Percentiles rank a stretch among this genome's conserved stretches.
phyloP scores from a whole-genome alignment of 257 asterid species.

The Anisodus tanguticus region DNA sequence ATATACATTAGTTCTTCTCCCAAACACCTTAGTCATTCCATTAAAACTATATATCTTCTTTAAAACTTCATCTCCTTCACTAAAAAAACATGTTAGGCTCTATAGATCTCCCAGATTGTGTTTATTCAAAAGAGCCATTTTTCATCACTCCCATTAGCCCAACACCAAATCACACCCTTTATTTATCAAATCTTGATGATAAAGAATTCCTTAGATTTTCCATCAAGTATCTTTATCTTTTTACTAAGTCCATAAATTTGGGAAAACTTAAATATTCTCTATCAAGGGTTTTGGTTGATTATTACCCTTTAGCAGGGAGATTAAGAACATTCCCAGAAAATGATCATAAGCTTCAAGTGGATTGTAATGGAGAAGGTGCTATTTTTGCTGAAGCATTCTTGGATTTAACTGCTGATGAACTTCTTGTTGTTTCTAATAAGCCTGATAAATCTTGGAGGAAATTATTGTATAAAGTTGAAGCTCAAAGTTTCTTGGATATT shows the following conservation, averaged over 20 bases:
- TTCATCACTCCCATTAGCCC: conserved; percentile 53
- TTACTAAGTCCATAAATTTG: conserved; percentile 42
- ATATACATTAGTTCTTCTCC: not conserved
- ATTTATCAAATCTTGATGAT: conserved; percentile 84
- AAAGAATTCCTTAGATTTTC: conserved; percentile 78
- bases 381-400: conserved; percentile 71
- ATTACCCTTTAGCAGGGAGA: conserved; percentile 87
- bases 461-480: conserved; percentile 61
- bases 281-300: conserved; percentile 62
- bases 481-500: conserved; percentile 59
- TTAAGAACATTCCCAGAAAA: conserved; percentile 44
- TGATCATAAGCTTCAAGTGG: conserved; percentile 67
- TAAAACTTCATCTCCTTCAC: not conserved
- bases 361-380: conserved; percentile 88
- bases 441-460: conserved; percentile 72
- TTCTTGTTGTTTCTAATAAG: conserved; percentile 47
- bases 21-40: conserved; percentile 6
- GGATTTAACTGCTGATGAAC: conserved; percentile 58
- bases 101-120: conserved; percentile 64
- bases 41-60: not conserved
- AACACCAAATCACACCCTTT: conserved; percentile 60
- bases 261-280: conserved; percentile 59
- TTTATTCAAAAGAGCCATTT: conserved; percentile 46
- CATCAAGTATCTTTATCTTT: conserved; percentile 68
- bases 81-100: conserved; percentile 20